Evolutionary conservation across 257 asterid species (phyloP).

Genomic region (Galeopsis tetrahit): DNA sequence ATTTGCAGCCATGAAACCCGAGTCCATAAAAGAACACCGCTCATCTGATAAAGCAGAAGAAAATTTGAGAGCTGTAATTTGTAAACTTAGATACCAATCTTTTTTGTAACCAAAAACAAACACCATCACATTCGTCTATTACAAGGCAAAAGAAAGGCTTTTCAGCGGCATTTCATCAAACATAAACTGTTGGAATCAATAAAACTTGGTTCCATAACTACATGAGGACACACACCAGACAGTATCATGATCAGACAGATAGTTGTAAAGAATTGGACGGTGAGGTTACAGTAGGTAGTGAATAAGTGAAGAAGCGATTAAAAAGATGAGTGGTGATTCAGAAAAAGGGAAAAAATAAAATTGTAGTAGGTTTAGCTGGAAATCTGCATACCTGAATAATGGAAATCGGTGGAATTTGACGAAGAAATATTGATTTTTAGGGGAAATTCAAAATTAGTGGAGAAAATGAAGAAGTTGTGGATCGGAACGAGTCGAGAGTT

Average conservation of each 20-base stretch:
- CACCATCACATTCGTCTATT: background rate
- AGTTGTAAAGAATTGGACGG: conserved; percentile 18
- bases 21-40: background rate
- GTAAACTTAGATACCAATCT: background rate
- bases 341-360: too few relatives aligned
- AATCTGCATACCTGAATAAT: conserved; percentile 32
- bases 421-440: conserved; percentile 9
- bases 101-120: background rate
- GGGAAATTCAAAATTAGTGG: conserved; percentile 13
- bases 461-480: conserved; percentile 26
- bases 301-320: conserved; percentile 9
- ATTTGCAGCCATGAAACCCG: conserved; percentile 29
- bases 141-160: background rate
- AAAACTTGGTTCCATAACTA: conserved; percentile 2
- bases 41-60: conserved; percentile 4
- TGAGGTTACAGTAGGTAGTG: background rate
- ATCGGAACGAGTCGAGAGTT: conserved; percentile 37
- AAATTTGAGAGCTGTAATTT: background rate
- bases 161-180: conserved; percentile 22
- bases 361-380: background rate
- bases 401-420: conserved; percentile 27
- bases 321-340: too few relatives aligned
- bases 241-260: background rate
- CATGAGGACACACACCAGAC: background rate
- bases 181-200: conserved; percentile 4